phyloP scores from a whole-genome alignment of 768 basidiomycete species.

The Royoungia palumana region DNA sequence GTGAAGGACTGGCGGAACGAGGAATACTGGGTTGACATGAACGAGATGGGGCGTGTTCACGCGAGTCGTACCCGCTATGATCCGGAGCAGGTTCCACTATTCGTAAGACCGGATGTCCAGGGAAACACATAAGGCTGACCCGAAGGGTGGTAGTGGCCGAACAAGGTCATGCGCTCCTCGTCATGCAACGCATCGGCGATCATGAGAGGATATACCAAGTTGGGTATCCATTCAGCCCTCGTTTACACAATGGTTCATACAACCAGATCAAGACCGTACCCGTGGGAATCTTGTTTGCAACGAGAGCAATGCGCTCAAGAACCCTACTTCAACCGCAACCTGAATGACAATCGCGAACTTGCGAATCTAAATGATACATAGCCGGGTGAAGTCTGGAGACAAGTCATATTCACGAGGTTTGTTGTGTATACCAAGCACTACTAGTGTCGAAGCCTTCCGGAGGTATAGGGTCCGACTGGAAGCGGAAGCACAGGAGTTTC shows the following conservation, averaged over 20 bases:
- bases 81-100: too few relatives aligned
- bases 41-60: too few relatives aligned
- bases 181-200: neutral
- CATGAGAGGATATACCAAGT: neutral
- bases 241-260: neutral
- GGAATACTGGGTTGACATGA: constrained; percentile 29
- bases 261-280: neutral
- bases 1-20: too few relatives aligned
- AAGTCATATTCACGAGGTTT: constrained; percentile 34
- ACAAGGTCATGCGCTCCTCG: too few relatives aligned
- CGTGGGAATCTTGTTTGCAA: neutral
- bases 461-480: constrained; percentile 63
- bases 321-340: neutral
- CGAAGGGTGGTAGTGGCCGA: too few relatives aligned
- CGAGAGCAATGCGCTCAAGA: neutral
- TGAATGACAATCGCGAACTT: neutral
- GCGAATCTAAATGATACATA: constrained; percentile 18
- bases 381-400: constrained; percentile 21
- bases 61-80: too few relatives aligned
- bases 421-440: constrained; percentile 71
- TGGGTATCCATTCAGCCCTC: neutral
- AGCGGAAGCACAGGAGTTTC: neutral
- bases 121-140: too few relatives aligned
- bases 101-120: too few relatives aligned
- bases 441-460: constrained; percentile 70